Base-by-base conservation (phyloP, 1,139 yeast species). In the Arxiozyma telluris region DNA sequence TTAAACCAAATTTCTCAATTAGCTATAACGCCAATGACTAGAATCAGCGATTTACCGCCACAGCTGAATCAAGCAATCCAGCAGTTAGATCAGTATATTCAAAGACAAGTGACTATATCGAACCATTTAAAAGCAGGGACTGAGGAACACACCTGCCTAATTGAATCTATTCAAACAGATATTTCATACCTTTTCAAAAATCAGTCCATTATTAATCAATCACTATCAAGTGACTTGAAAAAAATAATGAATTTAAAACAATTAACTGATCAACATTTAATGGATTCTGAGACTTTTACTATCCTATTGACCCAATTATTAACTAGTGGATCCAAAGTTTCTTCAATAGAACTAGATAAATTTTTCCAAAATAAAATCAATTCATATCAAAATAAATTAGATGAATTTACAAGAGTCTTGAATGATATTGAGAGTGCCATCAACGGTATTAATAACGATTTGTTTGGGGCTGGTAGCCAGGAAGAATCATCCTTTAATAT, bases 111-210 rank as follows among this genome's bases (percentile, higher is more conserved):
- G 54, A 80, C 85, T 55, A 85, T 87, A 53, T 85, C 96, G 7
- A 93, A 89, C 48, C 87, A 87, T 50, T 74, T 93, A 56, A 82
- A 83, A 58, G 78, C 83, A 25, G 86, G 83, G 58, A 74, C 79
- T 55, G 73, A 73, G 17, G 81, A 80, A 41, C 96, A 90, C 61
- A 79, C 81, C 52, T 84, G 82, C 55, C 74, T 87, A 50, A 81
- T 93, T 48, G 80, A 79, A 41, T 84, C 96, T 54, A 84, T 93
- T 49, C 96, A 97, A 18, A 79, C 87, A 56, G 98, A 94, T 66
- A 84, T 88, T 44, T 81, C 80, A 60, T 88, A 84, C 61, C 72
- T 93, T 56, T 80, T 79, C 56, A 80, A 82, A 60, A 82, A 81
- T 61, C 77, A 82, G 57, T 74, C 81, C 11, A 77, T 85, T 17